A percentile compares a stretch with the other conserved stretches of the same genome.
phyloP scores from a whole-genome alignment of 495 filamentous ascomycete species.

The Penicillium canariense region DNA sequence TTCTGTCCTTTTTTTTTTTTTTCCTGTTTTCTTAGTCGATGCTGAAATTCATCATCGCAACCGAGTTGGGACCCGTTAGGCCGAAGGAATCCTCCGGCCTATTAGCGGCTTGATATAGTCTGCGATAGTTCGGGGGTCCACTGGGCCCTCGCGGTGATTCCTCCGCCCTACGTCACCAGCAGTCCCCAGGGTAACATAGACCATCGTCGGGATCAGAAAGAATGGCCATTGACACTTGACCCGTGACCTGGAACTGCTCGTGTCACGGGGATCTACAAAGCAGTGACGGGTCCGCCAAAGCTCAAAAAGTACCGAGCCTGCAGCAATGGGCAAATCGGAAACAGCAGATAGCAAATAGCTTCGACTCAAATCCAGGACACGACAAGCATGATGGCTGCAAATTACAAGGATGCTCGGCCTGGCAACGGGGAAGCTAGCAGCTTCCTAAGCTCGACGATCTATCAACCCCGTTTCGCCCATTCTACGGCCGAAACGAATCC shows the following conservation, averaged over 20 bases:
- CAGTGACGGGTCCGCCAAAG: not conserved
- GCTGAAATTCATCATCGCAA: not conserved
- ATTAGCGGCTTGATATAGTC: not conserved
- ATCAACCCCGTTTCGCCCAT: not conserved
- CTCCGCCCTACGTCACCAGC: conserved; percentile 5
- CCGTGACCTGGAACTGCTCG: not conserved
- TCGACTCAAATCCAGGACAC: not conserved
- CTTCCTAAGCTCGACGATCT: not conserved
- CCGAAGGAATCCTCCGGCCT: not conserved
- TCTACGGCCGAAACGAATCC: not conserved
- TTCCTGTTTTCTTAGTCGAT: not conserved
- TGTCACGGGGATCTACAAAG: conserved; percentile 9
- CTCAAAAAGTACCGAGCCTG: not conserved
- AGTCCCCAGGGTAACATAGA: too few species aligned
- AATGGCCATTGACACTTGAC: conserved; percentile 1
- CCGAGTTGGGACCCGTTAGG: not conserved
- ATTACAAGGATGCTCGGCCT: not conserved
- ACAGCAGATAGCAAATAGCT: not conserved
- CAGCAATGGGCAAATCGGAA: too few species aligned
- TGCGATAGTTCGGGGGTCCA: not conserved
- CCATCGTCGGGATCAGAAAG: not conserved
- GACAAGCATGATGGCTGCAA: not conserved
- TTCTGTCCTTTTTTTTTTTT: too few species aligned
- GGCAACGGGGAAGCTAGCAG: not conserved
- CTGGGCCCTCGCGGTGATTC: not conserved